Evolutionary conservation across 164 flowering plant species (phyloP).

Genomic region (Chloranthus sessilifolius): DNA sequence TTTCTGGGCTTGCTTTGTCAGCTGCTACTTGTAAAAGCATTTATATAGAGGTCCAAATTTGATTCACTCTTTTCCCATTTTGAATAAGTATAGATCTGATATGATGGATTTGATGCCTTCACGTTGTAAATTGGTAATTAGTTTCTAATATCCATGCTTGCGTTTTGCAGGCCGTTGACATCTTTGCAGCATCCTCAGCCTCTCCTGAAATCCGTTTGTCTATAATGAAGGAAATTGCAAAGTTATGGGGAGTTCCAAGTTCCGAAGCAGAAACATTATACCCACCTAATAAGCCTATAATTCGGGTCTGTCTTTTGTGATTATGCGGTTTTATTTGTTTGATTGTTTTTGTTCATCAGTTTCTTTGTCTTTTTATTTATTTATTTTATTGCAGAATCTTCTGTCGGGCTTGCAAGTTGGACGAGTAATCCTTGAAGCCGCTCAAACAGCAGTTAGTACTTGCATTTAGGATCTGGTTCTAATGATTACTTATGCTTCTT

Average conservation of each 20-base stretch:
- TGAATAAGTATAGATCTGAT: not conserved
- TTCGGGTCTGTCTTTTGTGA: constrained; percentile 44
- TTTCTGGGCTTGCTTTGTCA: constrained; percentile 33
- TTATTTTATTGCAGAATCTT: constrained; percentile 37
- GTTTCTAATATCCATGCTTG: constrained; percentile 2
- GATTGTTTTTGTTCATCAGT: not conserved
- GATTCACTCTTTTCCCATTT: not conserved
- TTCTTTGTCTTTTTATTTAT: too few species aligned
- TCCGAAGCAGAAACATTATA: constrained; percentile 36
- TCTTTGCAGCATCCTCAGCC: constrained; percentile 63
- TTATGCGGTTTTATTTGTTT: constrained; percentile 2
- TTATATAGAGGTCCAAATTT: constrained; percentile 57
- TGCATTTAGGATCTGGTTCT: constrained; percentile 11
- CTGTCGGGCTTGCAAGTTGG: constrained; percentile 52
- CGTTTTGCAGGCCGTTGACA: constrained; percentile 72
- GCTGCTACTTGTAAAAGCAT: constrained; percentile 35
- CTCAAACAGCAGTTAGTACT: constrained; percentile 22
- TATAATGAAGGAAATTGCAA: constrained; percentile 55
- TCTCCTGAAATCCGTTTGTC: constrained; percentile 44
- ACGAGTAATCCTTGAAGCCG: constrained; percentile 38
- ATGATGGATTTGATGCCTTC: not conserved
- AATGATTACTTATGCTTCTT: not conserved
- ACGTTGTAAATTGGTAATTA: not conserved
- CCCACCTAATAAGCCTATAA: constrained; percentile 45
- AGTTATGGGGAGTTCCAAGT: constrained; percentile 51